Evolutionary conservation across 179 eudicot species (phyloP).

Genomic region (Spergularia azorica): DNA sequence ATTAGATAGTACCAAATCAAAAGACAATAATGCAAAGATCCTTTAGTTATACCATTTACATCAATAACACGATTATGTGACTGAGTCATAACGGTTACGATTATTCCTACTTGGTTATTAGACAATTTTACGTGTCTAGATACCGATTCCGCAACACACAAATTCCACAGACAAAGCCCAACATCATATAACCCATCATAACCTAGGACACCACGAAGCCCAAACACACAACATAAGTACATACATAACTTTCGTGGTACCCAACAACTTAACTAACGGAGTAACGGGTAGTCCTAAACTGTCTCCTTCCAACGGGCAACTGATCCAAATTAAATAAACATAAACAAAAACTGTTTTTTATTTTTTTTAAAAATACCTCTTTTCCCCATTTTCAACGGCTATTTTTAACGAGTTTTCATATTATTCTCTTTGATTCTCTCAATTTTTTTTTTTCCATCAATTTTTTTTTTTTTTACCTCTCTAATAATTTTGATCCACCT

Average conservation of each 20-base stretch:
- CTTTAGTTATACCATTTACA: too few relatives aligned
- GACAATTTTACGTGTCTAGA: too few relatives aligned
- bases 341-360: neutral
- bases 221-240: neutral
- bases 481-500: slow-evolving; percentile 8
- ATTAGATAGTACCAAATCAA: too few relatives aligned
- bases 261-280: neutral
- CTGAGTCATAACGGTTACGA: too few relatives aligned
- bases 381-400: slow-evolving; percentile 31
- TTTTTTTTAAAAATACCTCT: neutral
- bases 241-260: too few relatives aligned
- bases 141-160: too few relatives aligned
- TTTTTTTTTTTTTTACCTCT: neutral
- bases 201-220: neutral
- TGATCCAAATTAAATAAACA: neutral
- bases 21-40: too few relatives aligned
- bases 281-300: slow-evolving; percentile 18
- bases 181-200: too few relatives aligned
- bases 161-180: too few relatives aligned
- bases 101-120: too few relatives aligned
- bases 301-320: slow-evolving; percentile 11
- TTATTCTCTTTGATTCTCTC: neutral
- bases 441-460: neutral
- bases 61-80: too few relatives aligned
- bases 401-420: slow-evolving; percentile 29